Evolutionary conservation across 768 basidiomycete species (phyloP).

Genomic region (Russula sp.): DNA sequence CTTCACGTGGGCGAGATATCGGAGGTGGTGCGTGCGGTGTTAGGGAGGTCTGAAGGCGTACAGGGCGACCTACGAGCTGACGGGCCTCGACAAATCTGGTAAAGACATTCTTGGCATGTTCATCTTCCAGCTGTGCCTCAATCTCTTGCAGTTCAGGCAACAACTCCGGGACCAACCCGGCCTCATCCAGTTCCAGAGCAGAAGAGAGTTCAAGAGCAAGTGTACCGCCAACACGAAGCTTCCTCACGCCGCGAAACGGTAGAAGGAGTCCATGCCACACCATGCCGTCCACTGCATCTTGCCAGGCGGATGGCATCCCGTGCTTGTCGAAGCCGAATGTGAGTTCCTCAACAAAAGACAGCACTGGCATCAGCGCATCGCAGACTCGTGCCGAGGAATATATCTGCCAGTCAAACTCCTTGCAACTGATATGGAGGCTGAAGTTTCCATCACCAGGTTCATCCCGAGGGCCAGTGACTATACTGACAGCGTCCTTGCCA

Average conservation of each 20-base stretch:
- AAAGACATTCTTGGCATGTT: background rate
- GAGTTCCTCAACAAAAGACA: background rate
- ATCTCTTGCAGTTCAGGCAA: background rate
- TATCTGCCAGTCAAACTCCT: constrained; percentile 5
- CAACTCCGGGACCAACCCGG: background rate
- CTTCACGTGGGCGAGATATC: too few species aligned
- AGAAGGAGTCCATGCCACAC: background rate
- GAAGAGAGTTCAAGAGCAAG: background rate
- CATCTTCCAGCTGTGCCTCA: background rate
- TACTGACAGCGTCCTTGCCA: background rate
- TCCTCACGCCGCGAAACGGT: background rate
- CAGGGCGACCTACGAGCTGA: background rate
- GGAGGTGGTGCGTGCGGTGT: background rate
- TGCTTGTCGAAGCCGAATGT: background rate
- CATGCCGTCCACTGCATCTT: background rate
- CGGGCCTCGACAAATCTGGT: background rate
- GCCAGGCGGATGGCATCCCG: background rate
- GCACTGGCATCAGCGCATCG: background rate
- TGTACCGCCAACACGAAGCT: background rate
- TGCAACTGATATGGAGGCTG: background rate
- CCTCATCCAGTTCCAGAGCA: background rate
- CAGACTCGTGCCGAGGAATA: background rate
- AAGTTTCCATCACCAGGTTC: background rate
- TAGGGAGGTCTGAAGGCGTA: background rate
- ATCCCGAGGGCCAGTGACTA: background rate